Evolutionary conservation across 2,329 filamentous ascomycete species (phyloP).

Genomic region (Cladosporium velox): DNA sequence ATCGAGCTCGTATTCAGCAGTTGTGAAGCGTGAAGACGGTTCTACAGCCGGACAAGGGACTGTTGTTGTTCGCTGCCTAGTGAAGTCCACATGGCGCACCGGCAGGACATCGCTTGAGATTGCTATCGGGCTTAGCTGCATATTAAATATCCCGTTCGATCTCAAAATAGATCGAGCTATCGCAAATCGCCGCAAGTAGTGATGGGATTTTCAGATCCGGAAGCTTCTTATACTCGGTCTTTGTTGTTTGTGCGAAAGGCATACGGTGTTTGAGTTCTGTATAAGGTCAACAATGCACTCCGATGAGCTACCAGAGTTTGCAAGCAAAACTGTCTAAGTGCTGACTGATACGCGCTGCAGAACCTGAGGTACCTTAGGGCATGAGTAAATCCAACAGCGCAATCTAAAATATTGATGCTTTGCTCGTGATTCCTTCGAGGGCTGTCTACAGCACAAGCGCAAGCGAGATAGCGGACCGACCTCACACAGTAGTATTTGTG

Average conservation of each 20-base stretch:
- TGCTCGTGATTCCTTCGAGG: neutral
- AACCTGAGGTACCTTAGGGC: neutral
- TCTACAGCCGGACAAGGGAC: neutral
- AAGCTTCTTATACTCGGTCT: neutral
- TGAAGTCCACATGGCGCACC: conserved; percentile 1
- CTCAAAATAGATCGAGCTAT: conserved; percentile 6
- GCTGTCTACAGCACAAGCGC: neutral
- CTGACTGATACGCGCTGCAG: neutral
- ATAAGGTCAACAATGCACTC: neutral
- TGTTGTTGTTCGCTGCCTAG: conserved; percentile 8
- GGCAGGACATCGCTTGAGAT: conserved; percentile 6
- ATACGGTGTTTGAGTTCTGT: neutral
- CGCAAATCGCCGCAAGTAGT: neutral
- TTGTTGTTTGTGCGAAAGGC: neutral
- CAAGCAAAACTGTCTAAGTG: neutral
- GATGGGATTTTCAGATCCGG: neutral
- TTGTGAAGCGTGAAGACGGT: neutral
- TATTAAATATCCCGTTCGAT: neutral
- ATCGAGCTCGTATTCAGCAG: conserved; percentile 7
- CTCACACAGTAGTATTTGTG: neutral
- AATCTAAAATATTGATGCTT: neutral
- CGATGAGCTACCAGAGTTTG: neutral
- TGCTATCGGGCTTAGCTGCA: conserved; percentile 5
- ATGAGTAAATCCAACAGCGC: neutral
- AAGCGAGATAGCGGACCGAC: neutral